phyloP scores from a whole-genome alignment of 441 rosid genomes.

The Kokia cookei region DNA sequence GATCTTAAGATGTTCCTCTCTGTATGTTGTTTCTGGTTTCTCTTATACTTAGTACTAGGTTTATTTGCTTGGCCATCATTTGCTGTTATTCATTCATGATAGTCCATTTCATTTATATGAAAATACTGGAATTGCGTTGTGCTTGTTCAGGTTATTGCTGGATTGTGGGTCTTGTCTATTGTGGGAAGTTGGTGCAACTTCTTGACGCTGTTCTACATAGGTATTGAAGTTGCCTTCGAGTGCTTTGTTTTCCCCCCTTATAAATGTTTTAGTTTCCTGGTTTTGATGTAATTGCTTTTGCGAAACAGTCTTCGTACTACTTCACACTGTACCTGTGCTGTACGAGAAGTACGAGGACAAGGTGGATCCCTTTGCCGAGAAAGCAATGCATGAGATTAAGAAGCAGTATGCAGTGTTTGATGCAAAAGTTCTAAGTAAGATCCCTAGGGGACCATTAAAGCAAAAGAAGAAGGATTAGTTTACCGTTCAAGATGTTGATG shows the following conservation, averaged over 20 bases:
- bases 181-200: constrained; percentile 73
- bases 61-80: neutral
- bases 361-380: constrained; percentile 72
- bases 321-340: constrained; percentile 72
- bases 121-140: neutral
- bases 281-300: constrained; percentile 4
- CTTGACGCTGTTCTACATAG: constrained; percentile 70
- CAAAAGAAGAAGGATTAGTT: constrained; percentile 54
- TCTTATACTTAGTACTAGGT: neutral
- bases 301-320: constrained; percentile 60
- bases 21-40: constrained; percentile 24
- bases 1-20: constrained; percentile 88
- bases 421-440: constrained; percentile 76
- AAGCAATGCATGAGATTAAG: constrained; percentile 64
- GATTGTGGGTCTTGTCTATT: constrained; percentile 69
- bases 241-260: neutral
- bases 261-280: neutral
- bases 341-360: constrained; percentile 84
- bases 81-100: neutral
- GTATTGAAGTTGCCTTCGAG: constrained; percentile 24
- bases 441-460: constrained; percentile 64
- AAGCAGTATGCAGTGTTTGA: constrained; percentile 71
- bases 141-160: constrained; percentile 55
- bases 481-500: neutral
- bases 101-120: neutral